Conservation (phyloP, 1,284 basidiomycete genomes). For the Cryptococcus sp. region DNA sequence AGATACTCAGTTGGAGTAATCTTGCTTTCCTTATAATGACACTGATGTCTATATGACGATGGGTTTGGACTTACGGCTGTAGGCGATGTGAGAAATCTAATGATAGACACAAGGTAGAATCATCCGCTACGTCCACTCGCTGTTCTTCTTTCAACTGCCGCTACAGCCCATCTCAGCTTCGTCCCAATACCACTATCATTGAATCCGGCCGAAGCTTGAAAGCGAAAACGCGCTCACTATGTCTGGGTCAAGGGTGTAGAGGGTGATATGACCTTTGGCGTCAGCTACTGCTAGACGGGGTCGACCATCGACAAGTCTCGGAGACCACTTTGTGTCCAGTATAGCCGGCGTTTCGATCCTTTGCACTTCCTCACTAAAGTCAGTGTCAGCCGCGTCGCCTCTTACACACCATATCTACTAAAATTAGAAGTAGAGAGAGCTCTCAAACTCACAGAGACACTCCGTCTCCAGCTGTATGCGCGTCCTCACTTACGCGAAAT, state of each 20-base stretch:
- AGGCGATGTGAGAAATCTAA: conserved; percentile 79
- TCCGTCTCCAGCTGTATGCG: conserved; percentile 13
- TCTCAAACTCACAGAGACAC: too few species aligned
- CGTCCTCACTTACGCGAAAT: conserved; percentile 57
- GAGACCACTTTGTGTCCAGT: conserved; percentile 86
- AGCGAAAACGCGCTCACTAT: conserved; percentile 48
- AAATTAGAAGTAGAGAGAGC: too few species aligned
- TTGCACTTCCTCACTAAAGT: conserved; percentile 64
- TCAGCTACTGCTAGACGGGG: conserved; percentile 70
- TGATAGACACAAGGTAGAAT: conserved; percentile 73
- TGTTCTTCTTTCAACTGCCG: conserved; percentile 57
- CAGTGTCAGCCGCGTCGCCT: not conserved
- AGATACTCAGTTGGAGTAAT: not conserved
- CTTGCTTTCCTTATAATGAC: not conserved
- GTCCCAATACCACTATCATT: not conserved
- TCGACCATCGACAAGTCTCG: conserved; percentile 31
- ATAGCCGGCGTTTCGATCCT: conserved; percentile 75
- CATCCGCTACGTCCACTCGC: conserved; percentile 61
- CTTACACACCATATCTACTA: not conserved
- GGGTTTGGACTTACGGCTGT: conserved; percentile 15
- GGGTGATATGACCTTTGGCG: conserved; percentile 73
- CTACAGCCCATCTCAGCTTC: conserved; percentile 44
- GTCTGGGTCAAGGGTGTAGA: conserved; percentile 62
- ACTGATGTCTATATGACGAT: not conserved
- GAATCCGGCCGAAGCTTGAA: not conserved